phyloP scores from a whole-genome alignment of 352 stramenopile species.

The Phytophthora pseudosyringae region DNA sequence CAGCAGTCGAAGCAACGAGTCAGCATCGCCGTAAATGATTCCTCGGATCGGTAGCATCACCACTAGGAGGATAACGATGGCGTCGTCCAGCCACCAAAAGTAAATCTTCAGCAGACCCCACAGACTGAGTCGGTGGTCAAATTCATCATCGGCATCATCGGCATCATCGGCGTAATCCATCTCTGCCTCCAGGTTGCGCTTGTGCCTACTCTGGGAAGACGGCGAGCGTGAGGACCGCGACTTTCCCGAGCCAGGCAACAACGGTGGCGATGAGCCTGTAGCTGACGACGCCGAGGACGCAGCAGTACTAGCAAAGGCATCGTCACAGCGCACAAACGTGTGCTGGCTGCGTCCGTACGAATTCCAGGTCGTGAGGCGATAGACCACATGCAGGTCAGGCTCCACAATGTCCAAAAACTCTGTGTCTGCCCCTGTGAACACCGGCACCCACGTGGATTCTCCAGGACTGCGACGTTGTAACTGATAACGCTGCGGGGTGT shows the following conservation, averaged over 20 bases:
- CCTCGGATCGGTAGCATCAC: conserved; percentile 80
- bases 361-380: conserved; percentile 84
- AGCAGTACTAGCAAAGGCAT: conserved; percentile 17
- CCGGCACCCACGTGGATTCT: conserved; percentile 57
- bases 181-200: conserved; percentile 6
- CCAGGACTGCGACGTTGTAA: conserved; percentile 72
- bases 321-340: conserved; percentile 63
- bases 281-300: conserved; percentile 16
- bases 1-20: conserved; percentile 72
- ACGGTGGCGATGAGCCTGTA: conserved; percentile 6
- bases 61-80: conserved; percentile 74
- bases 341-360: conserved; percentile 77
- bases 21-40: conserved; percentile 84
- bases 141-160: conserved; percentile 21
- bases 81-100: conserved; percentile 89
- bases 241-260: conserved; percentile 27
- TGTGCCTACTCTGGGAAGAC: conserved; percentile 32
- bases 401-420: conserved; percentile 78
- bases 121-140: conserved; percentile 30
- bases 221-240: conserved; percentile 32
- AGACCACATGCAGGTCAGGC: conserved; percentile 62
- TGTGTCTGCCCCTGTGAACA: conserved; percentile 68
- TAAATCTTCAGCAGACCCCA: conserved; percentile 68
- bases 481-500: conserved; percentile 66
- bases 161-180: conserved; percentile 16